These are phyloP conservation scores for Wickerhamiella infanticola DNA, from an alignment of 1,139 yeast genomes.

Conservation along the genomic window DNA sequence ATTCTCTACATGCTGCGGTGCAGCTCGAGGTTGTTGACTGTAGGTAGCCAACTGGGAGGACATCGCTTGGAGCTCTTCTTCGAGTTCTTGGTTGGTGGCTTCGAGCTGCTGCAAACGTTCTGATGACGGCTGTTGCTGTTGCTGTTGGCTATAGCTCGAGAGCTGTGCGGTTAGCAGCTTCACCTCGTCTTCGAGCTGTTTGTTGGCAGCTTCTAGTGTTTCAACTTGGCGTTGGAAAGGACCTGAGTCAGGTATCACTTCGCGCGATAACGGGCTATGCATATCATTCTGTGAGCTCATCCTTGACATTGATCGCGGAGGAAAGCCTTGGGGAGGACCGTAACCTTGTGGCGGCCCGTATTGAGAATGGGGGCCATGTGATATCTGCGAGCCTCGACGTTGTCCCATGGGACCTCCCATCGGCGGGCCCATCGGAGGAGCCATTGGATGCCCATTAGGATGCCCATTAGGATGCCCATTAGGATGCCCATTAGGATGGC, in stretches of 20 bases:
- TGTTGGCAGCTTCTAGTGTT: not conserved
- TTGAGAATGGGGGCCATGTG: no score
- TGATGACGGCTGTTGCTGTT: no score
- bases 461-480: not conserved
- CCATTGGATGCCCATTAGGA: not conserved
- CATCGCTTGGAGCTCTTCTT: no score
- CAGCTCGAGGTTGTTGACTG: not conserved
- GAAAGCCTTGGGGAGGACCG: not conserved
- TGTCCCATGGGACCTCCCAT: no score
- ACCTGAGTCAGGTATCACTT: not conserved
- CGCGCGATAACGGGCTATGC: not conserved
- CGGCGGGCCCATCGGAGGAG: no score
- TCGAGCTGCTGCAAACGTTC: no score
- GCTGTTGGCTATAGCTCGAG: not conserved
- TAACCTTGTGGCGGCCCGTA: not conserved
- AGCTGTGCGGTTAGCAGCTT: not conserved
- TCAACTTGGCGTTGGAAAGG: no score
- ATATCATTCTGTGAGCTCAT: not conserved
- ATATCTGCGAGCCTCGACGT: no score
- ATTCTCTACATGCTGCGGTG: not conserved
- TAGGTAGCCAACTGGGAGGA: no score
- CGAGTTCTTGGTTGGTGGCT: no score
- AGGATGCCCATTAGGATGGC: not conserved
- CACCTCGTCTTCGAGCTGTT: conserved; percentile 4
- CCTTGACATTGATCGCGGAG: not conserved